Base-by-base conservation (phyloP, 805 yeast species). In the Metschnikowia chrysomelidarum region DNA sequence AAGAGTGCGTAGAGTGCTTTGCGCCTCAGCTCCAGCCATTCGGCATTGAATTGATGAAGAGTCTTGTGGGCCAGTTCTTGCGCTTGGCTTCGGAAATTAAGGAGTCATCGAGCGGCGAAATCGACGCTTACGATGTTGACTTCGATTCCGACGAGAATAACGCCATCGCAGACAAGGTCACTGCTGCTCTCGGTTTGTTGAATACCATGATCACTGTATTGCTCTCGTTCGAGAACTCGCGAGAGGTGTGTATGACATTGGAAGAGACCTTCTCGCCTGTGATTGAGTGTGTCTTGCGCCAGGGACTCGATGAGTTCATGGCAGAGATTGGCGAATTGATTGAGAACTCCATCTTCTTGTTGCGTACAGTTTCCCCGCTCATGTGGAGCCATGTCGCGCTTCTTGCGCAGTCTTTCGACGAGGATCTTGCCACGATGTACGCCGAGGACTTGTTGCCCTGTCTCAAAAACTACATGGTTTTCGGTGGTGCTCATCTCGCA, bases 1-100 rank as follows among this genome's bases (percentile, higher is more conserved):
- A 91, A 67, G 96, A 89, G 51, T 82, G 93, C 56, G 97, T 91
- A 19, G 96, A 89, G 54, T 78, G 76, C 40, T 93, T 83, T 60
- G 74, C 95, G 4, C 85, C 81, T 46, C 94, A 91, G 59, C 69
- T 91, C 48, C 93, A 54, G 24, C 60, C 59, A 5, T 55, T 56
- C 28, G 61, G 61, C 4, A 54, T 54, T 18, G 52, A 47, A 28
- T 47, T 56, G 39, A 55, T 53, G 57, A 44, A 49, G 27, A 55
- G 47, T 23, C 46, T 56, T 35, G 57, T 50, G n/a, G 51, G 46
- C 32, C 59, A 54, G 36, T 56, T 56, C 24, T 33, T 56, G 55
- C 48, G 51, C 32, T 41, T 56, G 39, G 65, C 64, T 2, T 40
- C 37, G 5, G 72, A 65, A 34, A 49, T 86, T 20, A 62, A 76